Percentiles rank a stretch among this genome's conserved stretches.
Evolutionary conservation across 805 yeast genomes (phyloP).

Genomic region (Starmerella apicola): DNA sequence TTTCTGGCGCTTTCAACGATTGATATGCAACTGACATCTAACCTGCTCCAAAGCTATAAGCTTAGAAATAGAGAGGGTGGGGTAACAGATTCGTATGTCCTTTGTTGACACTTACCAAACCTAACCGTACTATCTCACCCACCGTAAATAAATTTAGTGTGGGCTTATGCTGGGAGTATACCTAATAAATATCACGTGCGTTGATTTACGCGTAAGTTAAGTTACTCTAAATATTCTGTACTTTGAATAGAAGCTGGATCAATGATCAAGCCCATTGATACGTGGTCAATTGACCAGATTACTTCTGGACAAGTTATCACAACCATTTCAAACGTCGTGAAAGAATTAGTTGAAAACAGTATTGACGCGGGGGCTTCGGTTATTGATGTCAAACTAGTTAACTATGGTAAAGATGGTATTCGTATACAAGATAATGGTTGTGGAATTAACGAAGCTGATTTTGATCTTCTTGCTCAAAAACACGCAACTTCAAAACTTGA

Average conservation of each 20-base stretch:
- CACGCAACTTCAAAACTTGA: constrained; percentile 46
- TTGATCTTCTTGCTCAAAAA: constrained; percentile 36
- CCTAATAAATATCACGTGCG: too few relatives aligned
- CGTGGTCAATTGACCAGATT: constrained; percentile 52
- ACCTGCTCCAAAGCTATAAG: too few relatives aligned
- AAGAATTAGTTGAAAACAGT: constrained; percentile 78
- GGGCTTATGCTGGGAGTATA: too few relatives aligned
- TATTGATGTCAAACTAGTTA: constrained; percentile 53
- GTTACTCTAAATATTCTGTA: too few relatives aligned
- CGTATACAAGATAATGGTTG: constrained; percentile 64
- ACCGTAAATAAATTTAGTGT: too few relatives aligned
- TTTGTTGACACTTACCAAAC: too few relatives aligned
- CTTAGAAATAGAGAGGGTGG: too few relatives aligned
- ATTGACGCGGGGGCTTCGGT: constrained; percentile 64
- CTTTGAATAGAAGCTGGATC: too few relatives aligned
- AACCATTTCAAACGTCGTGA: constrained; percentile 62
- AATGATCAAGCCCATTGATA: constrained; percentile 32
- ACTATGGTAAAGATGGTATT: constrained; percentile 61
- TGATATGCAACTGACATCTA: constrained; percentile 6
- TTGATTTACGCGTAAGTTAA: too few relatives aligned
- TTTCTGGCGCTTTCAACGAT: constrained; percentile 9
- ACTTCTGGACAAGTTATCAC: constrained; percentile 91
- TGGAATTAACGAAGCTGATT: constrained; percentile 46
- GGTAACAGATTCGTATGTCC: too few relatives aligned
- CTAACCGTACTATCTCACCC: too few relatives aligned